phyloP scores from a whole-genome alignment of 2,329 filamentous ascomycete species.

The Sarocladium brachiariae region DNA sequence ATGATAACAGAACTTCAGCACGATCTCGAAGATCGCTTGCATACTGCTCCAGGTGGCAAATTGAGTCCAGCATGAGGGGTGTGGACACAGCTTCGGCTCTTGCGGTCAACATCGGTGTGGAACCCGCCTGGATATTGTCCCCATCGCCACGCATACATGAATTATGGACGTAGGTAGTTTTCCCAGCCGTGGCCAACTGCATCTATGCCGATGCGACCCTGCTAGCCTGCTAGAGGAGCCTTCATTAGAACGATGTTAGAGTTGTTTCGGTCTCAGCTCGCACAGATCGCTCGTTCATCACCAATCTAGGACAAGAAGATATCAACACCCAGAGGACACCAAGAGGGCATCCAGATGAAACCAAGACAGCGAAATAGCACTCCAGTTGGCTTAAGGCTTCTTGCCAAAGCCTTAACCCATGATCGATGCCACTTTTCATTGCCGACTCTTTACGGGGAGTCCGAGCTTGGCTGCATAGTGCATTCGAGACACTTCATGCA shows the following conservation, averaged over 20 bases:
- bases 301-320: too few relatives aligned
- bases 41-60: neutral
- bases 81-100: neutral
- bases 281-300: too few relatives aligned
- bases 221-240: neutral
- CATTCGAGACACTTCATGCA: too few relatives aligned
- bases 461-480: too few relatives aligned
- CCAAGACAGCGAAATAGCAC: too few relatives aligned
- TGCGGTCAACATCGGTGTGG: neutral
- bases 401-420: too few relatives aligned
- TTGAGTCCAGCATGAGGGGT: neutral
- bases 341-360: too few relatives aligned
- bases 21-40: neutral
- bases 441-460: too few relatives aligned
- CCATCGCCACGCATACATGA: neutral
- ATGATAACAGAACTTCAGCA: neutral
- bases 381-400: too few relatives aligned
- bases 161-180: neutral
- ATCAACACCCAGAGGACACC: too few relatives aligned
- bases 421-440: too few relatives aligned
- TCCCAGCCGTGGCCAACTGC: neutral
- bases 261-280: neutral
- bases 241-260: neutral
- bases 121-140: neutral
- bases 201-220: neutral